Evolutionary conservation across 2,329 filamentous ascomycete species (phyloP).

Genomic region (Pseudocercospora fijiensis): DNA sequence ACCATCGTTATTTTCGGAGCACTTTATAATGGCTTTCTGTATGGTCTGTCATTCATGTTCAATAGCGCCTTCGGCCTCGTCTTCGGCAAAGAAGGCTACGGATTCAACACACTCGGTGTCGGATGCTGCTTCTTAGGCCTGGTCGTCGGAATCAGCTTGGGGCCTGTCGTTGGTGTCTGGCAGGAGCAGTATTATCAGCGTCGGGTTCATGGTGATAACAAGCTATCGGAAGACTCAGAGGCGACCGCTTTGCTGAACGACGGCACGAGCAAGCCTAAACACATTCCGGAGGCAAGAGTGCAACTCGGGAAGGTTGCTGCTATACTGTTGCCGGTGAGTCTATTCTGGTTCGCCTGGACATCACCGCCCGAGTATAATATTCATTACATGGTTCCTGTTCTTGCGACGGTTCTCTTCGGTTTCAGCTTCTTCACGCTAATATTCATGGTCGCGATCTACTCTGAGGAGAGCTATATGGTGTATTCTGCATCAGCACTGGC

Average conservation of each 20-base stretch:
- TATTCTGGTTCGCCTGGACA: slow-evolving; percentile 47
- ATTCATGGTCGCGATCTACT: slow-evolving; percentile 52
- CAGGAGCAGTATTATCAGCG: slow-evolving; percentile 47
- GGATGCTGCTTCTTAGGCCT: slow-evolving; percentile 37
- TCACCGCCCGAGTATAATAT: slow-evolving; percentile 31
- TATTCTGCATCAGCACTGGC: slow-evolving; percentile 45
- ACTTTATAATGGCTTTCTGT: slow-evolving; percentile 52
- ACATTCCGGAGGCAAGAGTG: slow-evolving; percentile 45
- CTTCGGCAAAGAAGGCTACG: slow-evolving; percentile 47
- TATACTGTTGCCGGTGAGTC: slow-evolving; percentile 43
- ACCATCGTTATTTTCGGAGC: slow-evolving; percentile 52
- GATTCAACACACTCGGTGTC: slow-evolving; percentile 27
- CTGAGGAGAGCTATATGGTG: slow-evolving; percentile 51
- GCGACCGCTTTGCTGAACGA: background rate
- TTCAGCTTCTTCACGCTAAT: slow-evolving; percentile 54
- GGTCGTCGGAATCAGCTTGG: slow-evolving; percentile 45
- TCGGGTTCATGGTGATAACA: slow-evolving; percentile 40
- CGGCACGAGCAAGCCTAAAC: slow-evolving; percentile 29
- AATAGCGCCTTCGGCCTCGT: slow-evolving; percentile 53
- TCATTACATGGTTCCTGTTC: slow-evolving; percentile 45
- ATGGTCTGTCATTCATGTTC: slow-evolving; percentile 52
- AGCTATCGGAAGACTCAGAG: slow-evolving; percentile 15
- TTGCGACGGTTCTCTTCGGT: slow-evolving; percentile 52
- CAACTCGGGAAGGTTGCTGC: slow-evolving; percentile 47
- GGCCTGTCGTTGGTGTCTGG: slow-evolving; percentile 47